A percentile compares a stretch with the other conserved stretches of the same genome.
Evolutionary conservation across 2,329 filamentous ascomycete genomes (phyloP).

Genomic region (Phoma herbarum): DNA sequence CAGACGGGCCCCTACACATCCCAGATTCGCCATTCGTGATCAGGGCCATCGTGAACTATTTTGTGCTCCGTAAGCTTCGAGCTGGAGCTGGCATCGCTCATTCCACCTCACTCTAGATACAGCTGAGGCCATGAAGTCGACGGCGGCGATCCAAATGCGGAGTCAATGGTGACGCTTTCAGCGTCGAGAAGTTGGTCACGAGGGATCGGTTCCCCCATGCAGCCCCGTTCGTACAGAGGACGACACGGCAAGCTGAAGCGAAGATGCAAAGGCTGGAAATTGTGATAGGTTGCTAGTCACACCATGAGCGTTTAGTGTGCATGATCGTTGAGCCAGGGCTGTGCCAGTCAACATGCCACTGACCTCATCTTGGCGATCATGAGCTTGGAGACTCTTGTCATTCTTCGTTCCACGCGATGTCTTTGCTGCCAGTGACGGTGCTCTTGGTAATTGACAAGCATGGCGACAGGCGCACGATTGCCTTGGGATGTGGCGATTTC

Average conservation of each 20-base stretch:
- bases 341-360: conserved; percentile 13
- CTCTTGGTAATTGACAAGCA: neutral
- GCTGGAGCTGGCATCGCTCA: neutral
- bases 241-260: conserved; percentile 17
- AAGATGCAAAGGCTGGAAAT: neutral
- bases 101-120: neutral
- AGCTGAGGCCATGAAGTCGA: neutral
- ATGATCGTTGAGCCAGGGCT: conserved; percentile 9
- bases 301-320: conserved; percentile 19
- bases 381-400: conserved; percentile 16
- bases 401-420: neutral
- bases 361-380: conserved; percentile 20
- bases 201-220: conserved; percentile 8
- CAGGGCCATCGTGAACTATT: neutral
- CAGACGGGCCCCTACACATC: conserved; percentile 25
- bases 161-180: conserved; percentile 15
- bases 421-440: neutral
- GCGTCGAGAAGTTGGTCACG: conserved; percentile 11
- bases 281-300: conserved; percentile 20
- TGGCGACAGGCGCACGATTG: neutral
- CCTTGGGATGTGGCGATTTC: neutral
- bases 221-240: conserved; percentile 10
- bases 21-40: conserved; percentile 19
- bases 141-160: conserved; percentile 14
- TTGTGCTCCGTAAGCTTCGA: conserved; percentile 1